phyloP scores from a whole-genome alignment of 345 rosid species.

The Populus nigra region DNA sequence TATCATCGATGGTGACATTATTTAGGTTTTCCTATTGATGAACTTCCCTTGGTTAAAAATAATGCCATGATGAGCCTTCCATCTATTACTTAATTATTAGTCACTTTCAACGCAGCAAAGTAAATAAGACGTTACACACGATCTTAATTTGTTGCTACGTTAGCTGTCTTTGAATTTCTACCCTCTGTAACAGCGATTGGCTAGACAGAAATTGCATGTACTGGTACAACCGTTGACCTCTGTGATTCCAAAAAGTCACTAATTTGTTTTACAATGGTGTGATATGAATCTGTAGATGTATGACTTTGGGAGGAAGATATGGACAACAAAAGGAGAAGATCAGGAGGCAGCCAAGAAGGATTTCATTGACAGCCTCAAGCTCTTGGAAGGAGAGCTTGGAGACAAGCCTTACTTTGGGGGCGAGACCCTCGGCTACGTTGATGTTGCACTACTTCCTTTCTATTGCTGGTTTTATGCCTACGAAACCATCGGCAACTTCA shows the following conservation, averaged over 20 bases:
- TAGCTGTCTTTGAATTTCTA: too few relatives aligned
- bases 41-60: too few relatives aligned
- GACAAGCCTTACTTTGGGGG: background rate
- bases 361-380: background rate
- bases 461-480: background rate
- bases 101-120: background rate
- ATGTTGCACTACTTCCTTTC: background rate
- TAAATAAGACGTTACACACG: background rate
- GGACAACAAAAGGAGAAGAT: background rate
- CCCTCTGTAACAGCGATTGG: background rate
- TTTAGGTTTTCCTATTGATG: too few relatives aligned
- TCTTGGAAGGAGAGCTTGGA: background rate
- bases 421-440: background rate
- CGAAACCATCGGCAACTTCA: background rate
- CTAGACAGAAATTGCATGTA: too few relatives aligned
- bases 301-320: background rate
- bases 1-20: too few relatives aligned
- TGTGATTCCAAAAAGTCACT: too few relatives aligned
- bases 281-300: background rate
- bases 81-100: background rate
- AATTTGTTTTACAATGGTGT: too few relatives aligned
- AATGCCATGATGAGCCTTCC: background rate
- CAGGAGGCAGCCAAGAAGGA: background rate
- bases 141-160: background rate
- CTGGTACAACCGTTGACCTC: too few relatives aligned